These are phyloP conservation scores for Camellia oleifera DNA, from an alignment of 179 eudicot species.

Conservation along the genomic window DNA sequence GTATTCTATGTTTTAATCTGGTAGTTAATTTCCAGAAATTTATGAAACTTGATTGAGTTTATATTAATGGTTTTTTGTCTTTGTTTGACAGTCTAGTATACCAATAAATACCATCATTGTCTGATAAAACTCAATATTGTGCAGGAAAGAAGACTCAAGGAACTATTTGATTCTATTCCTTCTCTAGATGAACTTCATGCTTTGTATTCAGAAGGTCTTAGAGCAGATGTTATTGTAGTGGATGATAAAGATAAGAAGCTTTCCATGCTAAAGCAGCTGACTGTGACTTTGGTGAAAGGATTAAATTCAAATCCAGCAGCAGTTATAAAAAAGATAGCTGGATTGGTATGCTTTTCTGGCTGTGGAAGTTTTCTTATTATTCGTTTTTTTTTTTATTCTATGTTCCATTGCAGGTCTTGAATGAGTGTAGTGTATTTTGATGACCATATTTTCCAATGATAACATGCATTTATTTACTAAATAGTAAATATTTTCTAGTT, in stretches of 20 bases:
- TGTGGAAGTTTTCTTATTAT: neutral
- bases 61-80: neutral
- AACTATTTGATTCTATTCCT: conserved; percentile 63
- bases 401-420: neutral
- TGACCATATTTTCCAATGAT: no score
- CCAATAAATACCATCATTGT: conserved; percentile 9
- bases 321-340: conserved; percentile 68
- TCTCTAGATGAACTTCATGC: conserved; percentile 66
- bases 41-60: neutral
- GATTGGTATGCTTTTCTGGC: conserved; percentile 48
- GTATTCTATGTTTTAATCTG: neutral
- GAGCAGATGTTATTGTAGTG: conserved; percentile 69
- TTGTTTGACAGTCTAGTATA: neutral
- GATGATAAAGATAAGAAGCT: conserved; percentile 86
- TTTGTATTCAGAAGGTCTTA: conserved; percentile 56
- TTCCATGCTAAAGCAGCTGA: conserved; percentile 73
- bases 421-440: no score
- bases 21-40: neutral
- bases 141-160: conserved; percentile 79
- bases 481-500: neutral
- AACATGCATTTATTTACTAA: no score
- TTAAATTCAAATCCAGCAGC: conserved; percentile 63
- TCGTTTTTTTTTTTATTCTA: neutral
- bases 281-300: conserved; percentile 69
- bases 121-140: conserved; percentile 8